Conservation (phyloP, 805 yeast genomes). For the Candida peoriensis region DNA sequence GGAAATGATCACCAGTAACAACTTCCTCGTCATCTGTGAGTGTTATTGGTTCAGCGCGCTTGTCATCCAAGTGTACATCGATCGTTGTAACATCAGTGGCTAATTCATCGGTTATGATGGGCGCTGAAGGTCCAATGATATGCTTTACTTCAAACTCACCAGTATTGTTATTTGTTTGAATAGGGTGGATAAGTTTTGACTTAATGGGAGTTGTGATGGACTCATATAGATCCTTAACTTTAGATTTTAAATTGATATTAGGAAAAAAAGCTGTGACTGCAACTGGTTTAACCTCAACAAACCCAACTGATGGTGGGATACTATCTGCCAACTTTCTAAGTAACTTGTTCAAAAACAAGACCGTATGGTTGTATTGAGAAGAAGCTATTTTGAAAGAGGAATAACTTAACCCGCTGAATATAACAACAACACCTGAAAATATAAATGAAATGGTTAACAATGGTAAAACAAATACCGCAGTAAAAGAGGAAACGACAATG, state of each 20-base stretch:
- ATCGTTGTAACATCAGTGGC: no score
- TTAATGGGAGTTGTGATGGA: no score
- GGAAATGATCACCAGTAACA: neutral
- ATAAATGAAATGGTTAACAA: constrained; percentile 17
- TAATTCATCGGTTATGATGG: no score
- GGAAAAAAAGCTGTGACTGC: no score
- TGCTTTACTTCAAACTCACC: neutral
- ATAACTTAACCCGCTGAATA: constrained; percentile 23
- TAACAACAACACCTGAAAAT: constrained; percentile 22
- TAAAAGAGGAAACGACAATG: constrained; percentile 9
- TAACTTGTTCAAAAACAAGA: constrained; percentile 21
- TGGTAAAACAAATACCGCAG: constrained; percentile 20
- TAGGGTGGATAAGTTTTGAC: no score
- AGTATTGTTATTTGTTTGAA: no score
- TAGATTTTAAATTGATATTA: no score
- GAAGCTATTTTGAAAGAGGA: constrained; percentile 21
- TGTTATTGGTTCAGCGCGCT: neutral
- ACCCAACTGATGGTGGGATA: constrained; percentile 27
- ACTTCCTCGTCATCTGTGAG: neutral
- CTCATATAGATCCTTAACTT: no score
- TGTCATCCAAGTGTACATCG: neutral
- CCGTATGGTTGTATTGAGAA: constrained; percentile 22
- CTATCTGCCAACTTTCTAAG: constrained; percentile 22
- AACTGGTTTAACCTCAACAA: constrained; percentile 14
- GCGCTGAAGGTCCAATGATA: no score